A percentile compares a stretch with the other conserved stretches of the same genome.
These are phyloP conservation scores for Petunia hybrid DNA, from an alignment of 305 asterid genomes.

Conservation along the genomic window DNA sequence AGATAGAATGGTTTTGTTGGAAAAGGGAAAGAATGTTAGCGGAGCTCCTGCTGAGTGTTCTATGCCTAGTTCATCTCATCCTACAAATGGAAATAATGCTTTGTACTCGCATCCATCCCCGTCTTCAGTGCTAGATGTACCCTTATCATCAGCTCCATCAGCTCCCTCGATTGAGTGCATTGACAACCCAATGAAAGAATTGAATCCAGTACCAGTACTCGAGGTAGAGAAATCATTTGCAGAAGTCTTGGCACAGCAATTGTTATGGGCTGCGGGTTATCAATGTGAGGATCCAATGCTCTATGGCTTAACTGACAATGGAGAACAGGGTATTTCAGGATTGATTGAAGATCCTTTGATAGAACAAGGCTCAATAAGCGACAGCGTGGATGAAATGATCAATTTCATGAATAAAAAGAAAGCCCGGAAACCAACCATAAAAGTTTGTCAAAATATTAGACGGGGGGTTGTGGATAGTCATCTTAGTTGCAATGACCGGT, in stretches of 20 bases:
- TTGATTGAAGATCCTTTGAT: slow-evolving; percentile 5
- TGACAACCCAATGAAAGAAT: slow-evolving; percentile 16
- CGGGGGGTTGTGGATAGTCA: background rate
- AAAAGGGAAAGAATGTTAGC: slow-evolving; percentile 14
- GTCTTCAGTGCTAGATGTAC: slow-evolving; percentile 46
- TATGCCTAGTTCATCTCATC: slow-evolving; percentile 25
- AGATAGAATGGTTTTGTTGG: slow-evolving; percentile 26
- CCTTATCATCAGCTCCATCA: slow-evolving; percentile 25
- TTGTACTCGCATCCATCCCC: slow-evolving; percentile 39
- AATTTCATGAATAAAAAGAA: background rate
- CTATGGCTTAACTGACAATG: background rate
- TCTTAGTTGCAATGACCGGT: background rate
- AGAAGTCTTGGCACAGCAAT: background rate
- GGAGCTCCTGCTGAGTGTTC: slow-evolving; percentile 21
- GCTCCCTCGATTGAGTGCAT: background rate
- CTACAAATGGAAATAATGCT: slow-evolving; percentile 27
- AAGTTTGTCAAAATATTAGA: background rate
- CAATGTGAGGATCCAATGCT: slow-evolving; percentile 23
- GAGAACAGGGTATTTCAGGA: slow-evolving; percentile 2
- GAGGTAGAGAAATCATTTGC: background rate
- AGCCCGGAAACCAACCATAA: slow-evolving; percentile 23
- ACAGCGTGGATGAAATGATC: background rate
- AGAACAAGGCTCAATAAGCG: slow-evolving; percentile 19
- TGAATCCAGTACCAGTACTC: background rate
- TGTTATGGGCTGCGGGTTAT: slow-evolving; percentile 1